Base-by-base conservation (phyloP, 2,329 filamentous ascomycete species). In the Sphaceloma murrayae region DNA sequence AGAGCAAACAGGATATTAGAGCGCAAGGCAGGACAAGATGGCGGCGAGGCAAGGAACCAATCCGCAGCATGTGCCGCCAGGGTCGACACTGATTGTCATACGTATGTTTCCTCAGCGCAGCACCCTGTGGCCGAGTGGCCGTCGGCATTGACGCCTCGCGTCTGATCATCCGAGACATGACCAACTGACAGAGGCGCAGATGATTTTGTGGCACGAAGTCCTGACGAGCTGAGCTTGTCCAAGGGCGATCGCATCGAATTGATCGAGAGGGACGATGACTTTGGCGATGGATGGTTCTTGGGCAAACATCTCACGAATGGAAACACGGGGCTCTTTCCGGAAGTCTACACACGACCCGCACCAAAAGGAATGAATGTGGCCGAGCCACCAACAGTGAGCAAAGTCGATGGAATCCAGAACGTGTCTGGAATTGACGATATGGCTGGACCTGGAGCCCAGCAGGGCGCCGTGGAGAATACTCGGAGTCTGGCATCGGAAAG, bases 161-260 rank as follows among this genome's bases (percentile, higher is more conserved):
- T n/a, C n/a, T 11, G 11, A 11, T 11, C 18, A 22, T 14, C 31
- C 31, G 30, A 29, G 22, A 34, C 27, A 34, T 19, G 10, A 10
- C 17, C 13, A 43, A 10, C 30, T 31, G 22, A 31, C 19, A 21
- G 26, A 22, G 19, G 17, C 14, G n/a, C 22, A 94, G 86, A 98
- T 66, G 87, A 95, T 65, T 96, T 98, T 62, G 71, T 80, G 54
- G 88, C 89, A 47, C 80, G 91, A 53, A 93, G 87, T 63, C 82
- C 85, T 47, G 91, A 98, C 66, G 91, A 98, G 70, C 73, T 98
- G 58, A 93, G 78, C 54, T 72, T 98, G 52, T 71, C 77, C 45
- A 93, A 93, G 58, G 88, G 84, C 54, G 84, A 91, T 57, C 78
- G 82, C 51, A 81, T 93, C 49, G 82, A 89, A 66, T 67, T 93